Evolutionary conservation across 768 basidiomycete species (phyloP).

Genomic region (Cantharellus anzutake): DNA sequence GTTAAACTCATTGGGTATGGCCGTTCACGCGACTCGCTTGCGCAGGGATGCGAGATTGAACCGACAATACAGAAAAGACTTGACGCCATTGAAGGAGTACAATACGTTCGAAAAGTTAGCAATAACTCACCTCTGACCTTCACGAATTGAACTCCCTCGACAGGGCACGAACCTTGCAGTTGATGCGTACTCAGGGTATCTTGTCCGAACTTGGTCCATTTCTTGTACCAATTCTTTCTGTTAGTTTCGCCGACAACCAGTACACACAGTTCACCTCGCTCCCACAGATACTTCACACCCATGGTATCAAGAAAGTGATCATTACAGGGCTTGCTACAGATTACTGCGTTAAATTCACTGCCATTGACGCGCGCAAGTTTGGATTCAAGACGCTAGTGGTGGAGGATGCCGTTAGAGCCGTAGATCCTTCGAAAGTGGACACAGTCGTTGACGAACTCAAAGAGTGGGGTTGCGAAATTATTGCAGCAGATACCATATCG

Average conservation of each 20-base stretch:
- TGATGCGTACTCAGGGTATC: slow-evolving; percentile 56
- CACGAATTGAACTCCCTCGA: background rate
- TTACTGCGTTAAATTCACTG: slow-evolving; percentile 50
- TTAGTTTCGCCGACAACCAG: slow-evolving; percentile 37
- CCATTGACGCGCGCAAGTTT: slow-evolving; percentile 31
- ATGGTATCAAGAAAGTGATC: slow-evolving; percentile 36
- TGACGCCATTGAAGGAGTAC: slow-evolving; percentile 16
- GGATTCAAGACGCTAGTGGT: slow-evolving; percentile 22
- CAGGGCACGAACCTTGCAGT: slow-evolving; percentile 35
- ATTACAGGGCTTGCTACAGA: slow-evolving; percentile 58
- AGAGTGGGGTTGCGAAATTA: slow-evolving; percentile 5
- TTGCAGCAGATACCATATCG: too few relatives aligned
- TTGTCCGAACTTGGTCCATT: background rate
- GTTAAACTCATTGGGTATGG: background rate
- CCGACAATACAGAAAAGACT: slow-evolving; percentile 29
- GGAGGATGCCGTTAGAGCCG: slow-evolving; percentile 13
- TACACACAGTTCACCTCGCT: slow-evolving; percentile 29
- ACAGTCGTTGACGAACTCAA: slow-evolving; percentile 1
- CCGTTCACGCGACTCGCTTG: slow-evolving; percentile 7
- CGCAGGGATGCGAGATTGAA: slow-evolving; percentile 42
- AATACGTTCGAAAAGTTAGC: slow-evolving; percentile 16
- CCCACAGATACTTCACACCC: slow-evolving; percentile 22
- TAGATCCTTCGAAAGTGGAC: slow-evolving; percentile 20
- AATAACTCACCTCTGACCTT: too few relatives aligned
- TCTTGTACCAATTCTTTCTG: background rate